A percentile compares a stretch with the other conserved stretches of the same genome.
These are phyloP conservation scores for Botrytis medusae DNA, from an alignment of 2,329 filamentous ascomycete species.

Conservation along the genomic window DNA sequence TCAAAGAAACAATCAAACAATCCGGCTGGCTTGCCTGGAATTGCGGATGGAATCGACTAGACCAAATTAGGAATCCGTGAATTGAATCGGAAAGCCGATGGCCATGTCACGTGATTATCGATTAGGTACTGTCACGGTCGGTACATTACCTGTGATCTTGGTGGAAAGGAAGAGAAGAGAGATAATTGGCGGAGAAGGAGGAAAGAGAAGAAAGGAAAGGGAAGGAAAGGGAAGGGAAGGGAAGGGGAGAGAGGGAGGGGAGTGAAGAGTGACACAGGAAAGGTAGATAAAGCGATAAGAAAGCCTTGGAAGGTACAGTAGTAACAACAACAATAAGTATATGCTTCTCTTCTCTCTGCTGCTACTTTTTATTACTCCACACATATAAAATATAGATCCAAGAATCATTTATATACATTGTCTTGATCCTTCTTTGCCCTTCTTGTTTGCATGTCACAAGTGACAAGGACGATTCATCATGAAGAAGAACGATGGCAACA, in stretches of 20 bases:
- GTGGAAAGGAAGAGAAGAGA: neutral
- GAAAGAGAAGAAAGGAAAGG: neutral
- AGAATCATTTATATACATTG: neutral
- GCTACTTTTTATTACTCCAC: neutral
- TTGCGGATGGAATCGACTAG: neutral
- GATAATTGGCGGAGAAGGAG: neutral
- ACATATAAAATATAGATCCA: neutral
- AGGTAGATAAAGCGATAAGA: neutral
- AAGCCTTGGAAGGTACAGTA: neutral
- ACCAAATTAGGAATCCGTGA: neutral
- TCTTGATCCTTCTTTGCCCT: neutral
- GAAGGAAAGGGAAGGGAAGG: too few species aligned
- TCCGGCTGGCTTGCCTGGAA: constrained; percentile 14
- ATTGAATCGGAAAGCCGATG: neutral
- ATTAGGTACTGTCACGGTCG: neutral
- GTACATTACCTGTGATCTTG: neutral
- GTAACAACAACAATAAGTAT: too few species aligned
- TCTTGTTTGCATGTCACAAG: neutral
- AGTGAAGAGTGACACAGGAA: neutral
- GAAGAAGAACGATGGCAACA: neutral
- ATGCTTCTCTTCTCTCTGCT: neutral
- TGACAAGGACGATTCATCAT: neutral
- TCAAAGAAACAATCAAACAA: constrained; percentile 22
- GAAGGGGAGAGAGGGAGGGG: neutral
- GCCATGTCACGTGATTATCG: neutral